Evolutionary conservation across 2,329 filamentous ascomycete genomes (phyloP).

Genomic region (Epichloe gansuensis): DNA sequence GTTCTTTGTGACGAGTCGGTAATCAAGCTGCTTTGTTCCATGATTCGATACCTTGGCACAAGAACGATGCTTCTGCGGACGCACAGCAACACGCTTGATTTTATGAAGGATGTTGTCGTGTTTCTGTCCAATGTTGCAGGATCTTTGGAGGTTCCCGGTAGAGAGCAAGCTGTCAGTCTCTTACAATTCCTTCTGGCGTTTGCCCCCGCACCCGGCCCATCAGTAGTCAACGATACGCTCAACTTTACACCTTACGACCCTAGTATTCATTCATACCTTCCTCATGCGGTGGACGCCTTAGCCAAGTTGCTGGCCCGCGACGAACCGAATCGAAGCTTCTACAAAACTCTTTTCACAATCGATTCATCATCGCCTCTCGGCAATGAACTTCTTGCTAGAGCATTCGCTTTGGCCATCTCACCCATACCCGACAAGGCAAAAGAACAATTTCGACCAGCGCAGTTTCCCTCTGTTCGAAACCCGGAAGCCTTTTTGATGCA

Average conservation of each 20-base stretch:
- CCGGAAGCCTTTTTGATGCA: conserved; percentile 84
- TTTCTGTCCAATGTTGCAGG: conserved; percentile 82
- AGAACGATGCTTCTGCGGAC: conserved; percentile 76
- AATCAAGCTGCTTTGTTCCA: conserved; percentile 70
- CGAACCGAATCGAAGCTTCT: conserved; percentile 81
- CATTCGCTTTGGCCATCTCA: conserved; percentile 78
- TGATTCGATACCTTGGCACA: conserved; percentile 80
- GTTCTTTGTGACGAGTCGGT: conserved; percentile 65
- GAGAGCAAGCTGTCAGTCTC: conserved; percentile 77
- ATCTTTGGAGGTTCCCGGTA: conserved; percentile 66
- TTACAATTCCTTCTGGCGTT: conserved; percentile 86
- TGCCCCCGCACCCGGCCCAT: conserved; percentile 65
- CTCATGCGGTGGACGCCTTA: conserved; percentile 77
- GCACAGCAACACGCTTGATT: conserved; percentile 77
- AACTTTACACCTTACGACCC: conserved; percentile 77
- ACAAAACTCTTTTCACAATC: conserved; percentile 66
- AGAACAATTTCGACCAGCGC: conserved; percentile 42
- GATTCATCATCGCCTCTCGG: conserved; percentile 54
- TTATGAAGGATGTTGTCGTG: conserved; percentile 91
- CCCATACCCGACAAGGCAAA: conserved; percentile 59
- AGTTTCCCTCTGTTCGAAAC: conserved; percentile 60
- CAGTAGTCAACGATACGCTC: conserved; percentile 41
- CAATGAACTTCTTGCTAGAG: conserved; percentile 71
- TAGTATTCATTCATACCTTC: conserved; percentile 72
- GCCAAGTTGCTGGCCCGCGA: conserved; percentile 88